phyloP scores from a whole-genome alignment of 768 basidiomycete genomes.

The Brasilioporus rufonigricans region DNA sequence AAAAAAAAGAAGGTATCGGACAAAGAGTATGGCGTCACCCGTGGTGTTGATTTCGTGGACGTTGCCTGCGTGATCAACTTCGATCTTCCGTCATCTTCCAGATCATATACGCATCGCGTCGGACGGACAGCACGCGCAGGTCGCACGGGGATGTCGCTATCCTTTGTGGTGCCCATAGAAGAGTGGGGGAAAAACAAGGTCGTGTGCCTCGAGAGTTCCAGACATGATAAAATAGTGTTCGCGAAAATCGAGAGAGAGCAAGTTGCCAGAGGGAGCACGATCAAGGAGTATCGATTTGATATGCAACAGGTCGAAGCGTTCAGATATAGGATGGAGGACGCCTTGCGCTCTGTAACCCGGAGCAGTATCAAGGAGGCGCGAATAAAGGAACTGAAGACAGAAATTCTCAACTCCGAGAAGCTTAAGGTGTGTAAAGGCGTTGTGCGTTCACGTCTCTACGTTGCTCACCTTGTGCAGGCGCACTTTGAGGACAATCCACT shows the following conservation, averaged over 20 bases:
- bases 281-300: slow-evolving; percentile 92
- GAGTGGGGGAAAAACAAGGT: slow-evolving; percentile 75
- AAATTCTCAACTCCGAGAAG: slow-evolving; percentile 94
- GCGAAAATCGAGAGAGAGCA: slow-evolving; percentile 76
- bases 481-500: slow-evolving; percentile 97
- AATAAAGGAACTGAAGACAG: slow-evolving; percentile 89
- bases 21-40: slow-evolving; percentile 89
- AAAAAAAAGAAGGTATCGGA: slow-evolving; percentile 52
- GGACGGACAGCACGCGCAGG: slow-evolving; percentile 97
- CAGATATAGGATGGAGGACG: slow-evolving; percentile 97
- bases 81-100: slow-evolving; percentile 86
- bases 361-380: slow-evolving; percentile 86
- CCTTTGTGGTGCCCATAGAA: slow-evolving; percentile 73
- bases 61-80: slow-evolving; percentile 98
- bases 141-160: slow-evolving; percentile 86
- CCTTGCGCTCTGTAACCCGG: slow-evolving; percentile 82
- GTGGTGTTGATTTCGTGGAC: slow-evolving; percentile 95
- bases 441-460: background rate
- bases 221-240: slow-evolving; percentile 65
- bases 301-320: slow-evolving; percentile 97
- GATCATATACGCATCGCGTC: slow-evolving; percentile 91
- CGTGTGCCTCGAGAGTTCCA: slow-evolving; percentile 65
- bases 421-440: slow-evolving; percentile 65
- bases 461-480: slow-evolving; percentile 50
- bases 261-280: slow-evolving; percentile 48